phyloP scores from a whole-genome alignment of 345 rosid species.

The sweet orange (Citrus sinensis) region DVS_A1.0 CM039161.1:24577501-24578000 shows the following conservation, averaged over 20 bases:
- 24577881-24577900: constrained; percentile 40
- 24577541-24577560: background rate
- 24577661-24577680: background rate
- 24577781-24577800: constrained; percentile 73
- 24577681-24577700: background rate
- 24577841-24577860: constrained; percentile 87
- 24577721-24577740: constrained; percentile 4
- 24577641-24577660: background rate
- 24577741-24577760: background rate
- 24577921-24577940: constrained; percentile 36
- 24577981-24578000: constrained; percentile 36
- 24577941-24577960: constrained; percentile 60
- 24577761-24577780: constrained; percentile 71
- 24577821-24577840: constrained; percentile 81
- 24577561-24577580: background rate
- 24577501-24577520: constrained; percentile 4
- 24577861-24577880: constrained; percentile 93
- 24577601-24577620: background rate
- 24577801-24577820: constrained; percentile 87
- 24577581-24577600: background rate
- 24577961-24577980: constrained; percentile 95
- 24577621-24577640: background rate
- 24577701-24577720: constrained; percentile 2
- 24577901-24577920: constrained; percentile 46
- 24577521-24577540: background rate